These are phyloP conservation scores for Lentinula aciculospora DNA, from an alignment of 768 basidiomycete species.

Conservation along the genomic window DNA sequence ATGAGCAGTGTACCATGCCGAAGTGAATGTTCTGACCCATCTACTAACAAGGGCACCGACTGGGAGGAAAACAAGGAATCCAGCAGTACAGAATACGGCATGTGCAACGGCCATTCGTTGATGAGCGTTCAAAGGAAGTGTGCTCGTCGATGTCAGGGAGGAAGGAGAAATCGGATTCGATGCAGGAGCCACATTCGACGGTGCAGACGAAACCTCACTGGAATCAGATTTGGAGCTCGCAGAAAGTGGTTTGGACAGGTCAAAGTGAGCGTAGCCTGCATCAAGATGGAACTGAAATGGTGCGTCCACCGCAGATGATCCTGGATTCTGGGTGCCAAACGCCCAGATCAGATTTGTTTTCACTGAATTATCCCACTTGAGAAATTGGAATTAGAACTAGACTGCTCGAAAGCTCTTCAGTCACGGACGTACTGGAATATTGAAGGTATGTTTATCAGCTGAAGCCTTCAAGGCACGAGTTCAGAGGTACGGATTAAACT, in stretches of 20 bases:
- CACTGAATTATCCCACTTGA: constrained; percentile 35
- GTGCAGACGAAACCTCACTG: constrained; percentile 13
- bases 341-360: constrained; percentile 54
- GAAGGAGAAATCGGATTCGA: constrained; percentile 6
- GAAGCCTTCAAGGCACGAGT: constrained; percentile 14
- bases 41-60: constrained; percentile 49
- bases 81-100: constrained; percentile 42
- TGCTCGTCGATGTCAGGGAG: constrained; percentile 3
- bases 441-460: constrained; percentile 42
- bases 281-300: constrained; percentile 41
- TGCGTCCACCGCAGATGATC: constrained; percentile 38
- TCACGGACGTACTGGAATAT: constrained; percentile 36
- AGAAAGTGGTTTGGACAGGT: constrained; percentile 38
- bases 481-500: not conserved
- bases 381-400: not conserved
- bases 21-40: constrained; percentile 41
- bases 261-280: constrained; percentile 33
- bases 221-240: constrained; percentile 10
- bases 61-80: constrained; percentile 50
- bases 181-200: constrained; percentile 17
- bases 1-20: constrained; percentile 50
- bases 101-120: constrained; percentile 51
- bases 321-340: constrained; percentile 44
- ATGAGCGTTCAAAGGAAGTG: constrained; percentile 35
- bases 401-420: constrained; percentile 1